These are phyloP conservation scores for Avicennia marina DNA, from an alignment of 257 asterid species.

Conservation along the genomic window DNA sequence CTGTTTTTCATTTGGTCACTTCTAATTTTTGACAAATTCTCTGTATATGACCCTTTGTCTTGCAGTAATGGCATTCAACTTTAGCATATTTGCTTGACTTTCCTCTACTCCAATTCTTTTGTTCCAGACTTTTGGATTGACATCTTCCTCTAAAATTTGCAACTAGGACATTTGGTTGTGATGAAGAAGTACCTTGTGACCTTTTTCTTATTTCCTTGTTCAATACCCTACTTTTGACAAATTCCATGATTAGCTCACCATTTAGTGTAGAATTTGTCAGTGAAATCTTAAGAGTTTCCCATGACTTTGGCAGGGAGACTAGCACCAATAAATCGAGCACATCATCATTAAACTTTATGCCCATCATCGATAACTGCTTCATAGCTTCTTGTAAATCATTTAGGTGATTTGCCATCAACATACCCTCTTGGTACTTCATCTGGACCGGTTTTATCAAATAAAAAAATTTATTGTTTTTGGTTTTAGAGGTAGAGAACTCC, in stretches of 20 bases:
- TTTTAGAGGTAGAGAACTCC: neutral
- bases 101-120: neutral
- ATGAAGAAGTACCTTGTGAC: neutral
- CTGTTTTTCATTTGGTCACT: neutral
- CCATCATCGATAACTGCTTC: neutral
- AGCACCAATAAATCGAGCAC: neutral
- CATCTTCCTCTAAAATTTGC: neutral
- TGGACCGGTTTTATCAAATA: too few species aligned
- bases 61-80: constrained; percentile 2
- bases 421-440: neutral
- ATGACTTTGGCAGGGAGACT: neutral
- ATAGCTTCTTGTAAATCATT: neutral
- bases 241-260: neutral
- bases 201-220: neutral
- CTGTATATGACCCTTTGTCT: neutral
- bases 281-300: neutral
- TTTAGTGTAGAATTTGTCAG: neutral
- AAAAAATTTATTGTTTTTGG: neutral
- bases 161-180: neutral
- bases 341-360: neutral
- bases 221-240: neutral
- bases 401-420: neutral
- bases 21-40: neutral
- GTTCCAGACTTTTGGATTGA: neutral
- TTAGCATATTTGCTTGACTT: neutral